Base-by-base conservation (phyloP, 2,329 filamentous ascomycete genomes). In the Tympanopsis confertula region DNA sequence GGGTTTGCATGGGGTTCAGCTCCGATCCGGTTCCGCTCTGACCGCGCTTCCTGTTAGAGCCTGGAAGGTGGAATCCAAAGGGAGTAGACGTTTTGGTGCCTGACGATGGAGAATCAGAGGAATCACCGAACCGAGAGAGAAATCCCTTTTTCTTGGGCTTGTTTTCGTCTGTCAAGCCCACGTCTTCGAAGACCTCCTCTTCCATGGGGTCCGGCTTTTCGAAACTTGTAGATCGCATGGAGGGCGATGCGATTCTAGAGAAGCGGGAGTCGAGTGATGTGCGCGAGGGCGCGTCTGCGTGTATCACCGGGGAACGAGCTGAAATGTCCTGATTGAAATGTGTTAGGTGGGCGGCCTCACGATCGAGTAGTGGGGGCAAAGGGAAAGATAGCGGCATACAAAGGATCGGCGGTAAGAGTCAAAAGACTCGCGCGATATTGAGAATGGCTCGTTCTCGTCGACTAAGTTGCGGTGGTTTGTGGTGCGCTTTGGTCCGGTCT, bases 401-500 rank as follows among this genome's bases (percentile, higher is more conserved):
- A 96, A 96, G 45, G 88, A 95, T 51, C 91, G 78, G 45, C 91
- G 74, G 62, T 96, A 96, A 3, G 88, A 94, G 57, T 96, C 91
- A 53, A 96, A 96, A 2, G 88, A 95, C 62, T 96, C 91, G 51
- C 89, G 76, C 26, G 88, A 94, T 56, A 96, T 96, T 45, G 83
- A 86, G 56, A 96, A 96, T 13, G 83, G 87, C 55, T 96, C 89
- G 49, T 87, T 88, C 44, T 94, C 86, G 50, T 79, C 78, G 42
- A 85, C 66, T 48, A 82, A 74, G 53, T 71, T 77, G 53, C 61
- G 39, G 62, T 61, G 20, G 65, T 70, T 45, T 74, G 69, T 46
- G 63, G 68, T 4, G 74, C 78, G 32, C 62, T 63, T 39, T 70
- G 64, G 7, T 71, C 68, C 12, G 60, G 52, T 40, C 74, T 67